Percentiles rank a stretch among this genome's conserved stretches.
Conservation (phyloP, 2,329 filamentous ascomycete species). For the Verticillium dahliae region DNA sequence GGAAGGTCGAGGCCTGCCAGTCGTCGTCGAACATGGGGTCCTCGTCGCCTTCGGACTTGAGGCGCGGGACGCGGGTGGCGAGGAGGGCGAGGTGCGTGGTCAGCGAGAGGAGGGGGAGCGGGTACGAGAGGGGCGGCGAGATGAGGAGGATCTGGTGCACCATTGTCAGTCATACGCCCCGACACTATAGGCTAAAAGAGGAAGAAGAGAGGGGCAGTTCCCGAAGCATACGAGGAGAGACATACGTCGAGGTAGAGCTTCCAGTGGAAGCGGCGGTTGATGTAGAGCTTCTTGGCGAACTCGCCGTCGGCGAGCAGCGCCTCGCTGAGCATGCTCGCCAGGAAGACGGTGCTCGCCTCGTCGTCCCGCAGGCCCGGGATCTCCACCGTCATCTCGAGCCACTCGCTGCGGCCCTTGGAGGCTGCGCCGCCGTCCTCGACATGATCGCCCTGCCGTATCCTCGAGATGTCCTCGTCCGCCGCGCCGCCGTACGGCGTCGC, state of each 20-base stretch:
- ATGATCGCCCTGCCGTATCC: background rate
- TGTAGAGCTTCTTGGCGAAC: constrained; percentile 67
- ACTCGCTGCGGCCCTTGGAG: constrained; percentile 49
- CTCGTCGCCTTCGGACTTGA: constrained; percentile 87
- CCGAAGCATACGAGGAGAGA: constrained; percentile 11
- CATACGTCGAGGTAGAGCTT: constrained; percentile 88
- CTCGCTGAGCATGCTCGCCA: constrained; percentile 84
- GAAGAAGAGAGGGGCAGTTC: background rate
- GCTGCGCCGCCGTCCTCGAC: constrained; percentile 31
- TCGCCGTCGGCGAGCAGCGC: constrained; percentile 69
- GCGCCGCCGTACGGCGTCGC: constrained; percentile 15
- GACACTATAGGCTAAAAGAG: background rate
- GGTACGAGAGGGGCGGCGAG: constrained; percentile 88
- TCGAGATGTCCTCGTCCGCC: constrained; percentile 12
- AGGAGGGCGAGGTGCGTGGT: constrained; percentile 92
- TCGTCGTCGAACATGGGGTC: constrained; percentile 98
- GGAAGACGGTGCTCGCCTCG: constrained; percentile 79
- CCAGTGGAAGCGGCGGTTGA: constrained; percentile 94
- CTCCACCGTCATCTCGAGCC: constrained; percentile 88
- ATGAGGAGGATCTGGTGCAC: constrained; percentile 71
- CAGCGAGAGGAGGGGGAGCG: constrained; percentile 83
- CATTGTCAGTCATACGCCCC: background rate
- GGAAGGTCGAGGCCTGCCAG: constrained; percentile 75
- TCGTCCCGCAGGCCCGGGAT: constrained; percentile 89
- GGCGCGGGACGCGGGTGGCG: constrained; percentile 72